Base-by-base conservation (phyloP, 192 early-diverging fungal species). In the Rhizophlyctis rosea region DNA sequence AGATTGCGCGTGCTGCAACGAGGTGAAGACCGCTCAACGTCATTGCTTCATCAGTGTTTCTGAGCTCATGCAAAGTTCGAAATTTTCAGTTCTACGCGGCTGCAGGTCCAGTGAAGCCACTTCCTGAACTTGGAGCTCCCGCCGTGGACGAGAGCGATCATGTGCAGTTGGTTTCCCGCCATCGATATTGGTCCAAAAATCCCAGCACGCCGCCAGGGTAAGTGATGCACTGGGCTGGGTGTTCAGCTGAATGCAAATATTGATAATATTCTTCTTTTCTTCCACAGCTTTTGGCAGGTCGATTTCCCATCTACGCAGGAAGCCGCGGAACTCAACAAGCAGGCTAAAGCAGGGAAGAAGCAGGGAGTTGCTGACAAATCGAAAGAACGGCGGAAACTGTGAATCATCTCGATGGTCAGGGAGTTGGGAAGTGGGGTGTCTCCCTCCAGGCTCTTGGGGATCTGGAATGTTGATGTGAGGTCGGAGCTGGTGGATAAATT, bases 261-360 rank as follows among this genome's bases (percentile, higher is more conserved):
- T 27, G 16, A 50, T n/a, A n/a, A n/a, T n/a, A n/a, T n/a, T n/a
- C n/a, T 44, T 44, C 18, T 44, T 44, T 44, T 62, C 33, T 25
- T 11, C 18, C 3, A 50, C 67, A 66, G 67, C 14, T 68, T 32
- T 50, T 71, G 69, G 69, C 64, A 71, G 39, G 56, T 69, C 0
- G 64, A 52, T 30, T 71, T 71, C 27, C 69, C 69, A 14, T 52
- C 63, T 16, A 71, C 69, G 9, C 69, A 71, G 54, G 54, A 71
- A 33, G 62, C 53, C 7, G 52, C 28, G 13, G 57, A 24, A 3
- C 35, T 47, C 25, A 58, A 58, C 35, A 25, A 58, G 23, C 27
- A 29, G 28, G 57, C 57, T 3, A 58, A 18, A 44, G 39, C 39
- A 44, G 7, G 9, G 18, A 44, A 44, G 39, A 44, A 44, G 39